Evolutionary conservation across 805 yeast species (phyloP).

Genomic region (Saccharomycopsis sp.): DNA sequence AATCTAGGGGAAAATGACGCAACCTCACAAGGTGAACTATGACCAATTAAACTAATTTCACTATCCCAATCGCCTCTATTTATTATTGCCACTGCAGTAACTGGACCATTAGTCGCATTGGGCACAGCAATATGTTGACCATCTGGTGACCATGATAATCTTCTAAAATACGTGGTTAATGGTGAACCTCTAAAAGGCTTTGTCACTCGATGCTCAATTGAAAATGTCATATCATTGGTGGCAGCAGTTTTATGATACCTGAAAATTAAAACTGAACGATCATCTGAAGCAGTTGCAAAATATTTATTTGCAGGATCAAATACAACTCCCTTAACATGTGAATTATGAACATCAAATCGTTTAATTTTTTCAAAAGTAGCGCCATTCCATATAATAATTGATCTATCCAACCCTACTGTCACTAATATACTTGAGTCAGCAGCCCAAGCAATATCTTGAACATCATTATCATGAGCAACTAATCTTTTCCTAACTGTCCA

Average conservation of each 20-base stretch:
- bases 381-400: conserved; percentile 92
- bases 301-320: conserved; percentile 98
- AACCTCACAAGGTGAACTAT: conserved; percentile 81
- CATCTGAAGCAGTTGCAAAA: conserved; percentile 96
- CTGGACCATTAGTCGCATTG: conserved; percentile 79
- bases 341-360: conserved; percentile 86
- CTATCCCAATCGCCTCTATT: conserved; percentile 78
- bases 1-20: conserved; percentile 67
- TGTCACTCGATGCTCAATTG: conserved; percentile 74
- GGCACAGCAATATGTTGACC: conserved; percentile 84
- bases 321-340: conserved; percentile 92
- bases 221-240: conserved; percentile 63
- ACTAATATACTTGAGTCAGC: conserved; percentile 89
- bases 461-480: conserved; percentile 96
- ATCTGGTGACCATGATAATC: conserved; percentile 88
- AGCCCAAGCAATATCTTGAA: conserved; percentile 97
- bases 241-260: conserved; percentile 68
- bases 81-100: conserved; percentile 63
- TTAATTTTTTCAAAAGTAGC: conserved; percentile 83
- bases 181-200: conserved; percentile 89
- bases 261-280: conserved; percentile 81
- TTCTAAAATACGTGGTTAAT: conserved; percentile 79
- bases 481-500: conserved; percentile 91
- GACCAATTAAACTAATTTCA: conserved; percentile 70
- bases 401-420: conserved; percentile 90